phyloP scores from a whole-genome alignment of 1,139 yeast species.

The Saccharomyces hybrid region DNA sequence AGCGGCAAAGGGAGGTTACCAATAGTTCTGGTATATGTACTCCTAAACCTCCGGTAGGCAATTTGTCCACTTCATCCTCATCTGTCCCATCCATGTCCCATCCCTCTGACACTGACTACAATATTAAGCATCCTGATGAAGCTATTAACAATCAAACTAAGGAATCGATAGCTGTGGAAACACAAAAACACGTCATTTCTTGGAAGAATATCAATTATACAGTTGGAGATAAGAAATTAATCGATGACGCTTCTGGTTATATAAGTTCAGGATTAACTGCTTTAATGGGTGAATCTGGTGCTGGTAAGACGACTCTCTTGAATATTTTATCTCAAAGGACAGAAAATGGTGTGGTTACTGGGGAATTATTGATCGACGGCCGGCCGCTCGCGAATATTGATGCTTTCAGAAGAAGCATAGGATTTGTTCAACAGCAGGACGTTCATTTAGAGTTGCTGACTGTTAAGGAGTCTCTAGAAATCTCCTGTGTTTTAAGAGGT shows the following conservation, averaged over 20 bases:
- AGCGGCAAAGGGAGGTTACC: neutral
- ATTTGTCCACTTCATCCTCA: slow-evolving; percentile 6
- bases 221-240: slow-evolving; percentile 36
- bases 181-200: slow-evolving; percentile 37
- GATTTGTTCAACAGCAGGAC: too few species aligned
- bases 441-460: too few species aligned
- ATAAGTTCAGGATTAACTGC: slow-evolving; percentile 48
- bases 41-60: neutral
- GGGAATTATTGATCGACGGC: too few species aligned
- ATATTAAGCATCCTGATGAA: slow-evolving; percentile 31
- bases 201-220: slow-evolving; percentile 42
- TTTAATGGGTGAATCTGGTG: too few species aligned
- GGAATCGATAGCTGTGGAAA: slow-evolving; percentile 34
- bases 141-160: slow-evolving; percentile 21
- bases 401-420: too few species aligned
- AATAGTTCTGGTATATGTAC: neutral
- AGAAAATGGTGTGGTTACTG: too few species aligned
- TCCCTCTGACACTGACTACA: slow-evolving; percentile 5
- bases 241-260: slow-evolving; percentile 45
- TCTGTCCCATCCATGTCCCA: slow-evolving; percentile 11
- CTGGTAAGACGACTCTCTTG: too few species aligned
- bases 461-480: too few species aligned
- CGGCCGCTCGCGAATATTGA: too few species aligned
- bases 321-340: too few species aligned
- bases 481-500: too few species aligned